Percentiles rank a stretch among this genome's conserved stretches.
Conservation (phyloP, 805 yeast species). For the Wickerhamiella dianesei region DNA sequence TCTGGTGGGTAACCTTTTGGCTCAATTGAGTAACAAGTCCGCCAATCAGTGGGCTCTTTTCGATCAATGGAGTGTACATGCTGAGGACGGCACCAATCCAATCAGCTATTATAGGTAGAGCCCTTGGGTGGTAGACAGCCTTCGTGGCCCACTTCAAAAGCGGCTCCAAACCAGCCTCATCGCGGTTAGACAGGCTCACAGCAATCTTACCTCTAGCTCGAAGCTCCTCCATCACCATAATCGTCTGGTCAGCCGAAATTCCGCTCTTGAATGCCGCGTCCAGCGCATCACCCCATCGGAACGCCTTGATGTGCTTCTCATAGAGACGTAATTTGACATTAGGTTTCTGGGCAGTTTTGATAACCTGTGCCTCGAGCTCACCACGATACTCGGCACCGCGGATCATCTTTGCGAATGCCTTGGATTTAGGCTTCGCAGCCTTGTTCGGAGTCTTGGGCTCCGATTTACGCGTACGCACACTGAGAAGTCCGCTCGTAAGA, state of each 20-base stretch:
- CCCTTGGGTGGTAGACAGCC: slow-evolving; percentile 65
- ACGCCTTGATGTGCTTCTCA: slow-evolving; percentile 73
- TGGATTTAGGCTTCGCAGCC: slow-evolving; percentile 29
- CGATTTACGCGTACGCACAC: slow-evolving; percentile 76
- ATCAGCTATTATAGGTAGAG: slow-evolving; percentile 49
- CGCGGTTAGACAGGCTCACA: slow-evolving; percentile 67
- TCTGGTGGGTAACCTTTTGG: slow-evolving; percentile 47
- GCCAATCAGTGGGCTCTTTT: slow-evolving; percentile 61
- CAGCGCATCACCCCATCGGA: slow-evolving; percentile 86
- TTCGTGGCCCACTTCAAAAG: slow-evolving; percentile 70
- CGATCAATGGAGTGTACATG: slow-evolving; percentile 62
- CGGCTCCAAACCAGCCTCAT: slow-evolving; percentile 76
- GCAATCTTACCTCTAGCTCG: slow-evolving; percentile 80
- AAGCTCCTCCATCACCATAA: slow-evolving; percentile 74
- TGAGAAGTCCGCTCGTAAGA: slow-evolving; percentile 72
- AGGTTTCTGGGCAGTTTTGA: slow-evolving; percentile 34
- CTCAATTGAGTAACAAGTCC: slow-evolving; percentile 51
- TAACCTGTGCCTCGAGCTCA: slow-evolving; percentile 63
- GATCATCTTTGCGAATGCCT: slow-evolving; percentile 66
- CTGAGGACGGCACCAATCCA: slow-evolving; percentile 56
- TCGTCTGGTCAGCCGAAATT: slow-evolving; percentile 61
- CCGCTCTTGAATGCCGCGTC: slow-evolving; percentile 76
- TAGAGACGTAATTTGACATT: slow-evolving; percentile 50
- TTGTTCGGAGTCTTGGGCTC: slow-evolving; percentile 33
- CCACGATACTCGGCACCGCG: slow-evolving; percentile 87